Evolutionary conservation across 495 filamentous ascomycete genomes (phyloP).

Genomic region (Pyrenopolyporus hunteri): DNA sequence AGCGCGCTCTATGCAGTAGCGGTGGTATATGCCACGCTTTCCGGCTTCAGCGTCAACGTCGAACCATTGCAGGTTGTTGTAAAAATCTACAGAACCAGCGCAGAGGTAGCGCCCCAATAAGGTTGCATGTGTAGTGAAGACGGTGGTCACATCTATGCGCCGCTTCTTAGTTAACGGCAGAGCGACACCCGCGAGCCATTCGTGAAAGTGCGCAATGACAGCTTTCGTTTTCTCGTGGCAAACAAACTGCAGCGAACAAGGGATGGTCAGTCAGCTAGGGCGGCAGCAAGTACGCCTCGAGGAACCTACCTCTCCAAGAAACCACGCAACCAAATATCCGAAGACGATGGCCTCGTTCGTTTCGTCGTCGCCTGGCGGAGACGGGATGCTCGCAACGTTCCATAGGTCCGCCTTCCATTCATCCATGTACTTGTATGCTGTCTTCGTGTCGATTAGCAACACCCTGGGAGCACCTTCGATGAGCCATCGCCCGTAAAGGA

Average conservation of each 20-base stretch:
- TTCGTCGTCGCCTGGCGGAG: conserved; percentile 88
- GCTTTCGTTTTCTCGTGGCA: conserved; percentile 88
- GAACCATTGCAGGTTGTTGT: conserved; percentile 98
- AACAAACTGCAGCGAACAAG: conserved; percentile 69
- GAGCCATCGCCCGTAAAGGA: conserved; percentile 94
- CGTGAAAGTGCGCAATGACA: conserved; percentile 97
- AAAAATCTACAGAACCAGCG: conserved; percentile 97
- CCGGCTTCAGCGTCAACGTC: conserved; percentile 96
- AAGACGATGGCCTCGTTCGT: conserved; percentile 98
- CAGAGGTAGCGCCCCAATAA: conserved; percentile 94
- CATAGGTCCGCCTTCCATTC: conserved; percentile 98
- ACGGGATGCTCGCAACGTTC: conserved; percentile 90
- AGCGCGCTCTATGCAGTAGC: conserved; percentile 96
- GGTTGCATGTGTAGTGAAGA: conserved; percentile 98
- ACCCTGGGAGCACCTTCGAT: conserved; percentile 96
- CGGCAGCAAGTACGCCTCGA: not conserved
- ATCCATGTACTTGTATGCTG: conserved; percentile 86
- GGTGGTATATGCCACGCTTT: conserved; percentile 97
- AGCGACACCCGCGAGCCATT: conserved; percentile 98
- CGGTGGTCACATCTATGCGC: conserved; percentile 95
- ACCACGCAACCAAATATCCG: conserved; percentile 97
- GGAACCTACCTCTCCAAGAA: conserved; percentile 84
- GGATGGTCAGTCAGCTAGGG: conserved; percentile 18
- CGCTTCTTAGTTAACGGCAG: conserved; percentile 90
- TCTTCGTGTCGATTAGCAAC: conserved; percentile 91